phyloP scores from a whole-genome alignment of 257 asterid genomes.

The Solanum chaucha region DNA sequence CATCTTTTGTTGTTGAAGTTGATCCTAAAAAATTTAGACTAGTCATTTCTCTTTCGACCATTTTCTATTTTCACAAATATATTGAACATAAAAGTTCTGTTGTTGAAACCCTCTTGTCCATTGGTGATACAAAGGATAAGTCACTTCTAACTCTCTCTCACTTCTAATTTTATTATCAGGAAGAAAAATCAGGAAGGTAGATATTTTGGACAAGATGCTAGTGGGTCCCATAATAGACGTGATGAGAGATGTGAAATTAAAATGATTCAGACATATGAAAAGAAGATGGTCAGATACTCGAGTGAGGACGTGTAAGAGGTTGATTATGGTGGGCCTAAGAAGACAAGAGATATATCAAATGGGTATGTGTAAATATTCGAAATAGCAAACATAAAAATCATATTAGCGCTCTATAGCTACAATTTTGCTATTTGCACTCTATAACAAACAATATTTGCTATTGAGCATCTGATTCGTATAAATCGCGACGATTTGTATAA shows the following conservation, averaged over 20 bases:
- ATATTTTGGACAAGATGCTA: background rate
- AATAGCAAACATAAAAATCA: no score
- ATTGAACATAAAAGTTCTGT: background rate
- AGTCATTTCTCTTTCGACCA: background rate
- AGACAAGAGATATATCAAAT: rapidly evolving
- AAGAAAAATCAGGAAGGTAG: no score
- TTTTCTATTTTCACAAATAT: no score
- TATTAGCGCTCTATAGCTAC: background rate
- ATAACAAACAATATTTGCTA: no score
- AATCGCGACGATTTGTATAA: no score
- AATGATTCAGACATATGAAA: background rate
- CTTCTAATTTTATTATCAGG: background rate
- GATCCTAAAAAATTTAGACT: background rate
- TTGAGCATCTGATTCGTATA: no score
- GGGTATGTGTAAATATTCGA: no score
- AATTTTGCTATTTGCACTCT: background rate
- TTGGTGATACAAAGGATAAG: background rate
- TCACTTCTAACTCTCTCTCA: background rate
- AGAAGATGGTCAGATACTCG: rapidly evolving
- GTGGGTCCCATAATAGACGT: background rate
- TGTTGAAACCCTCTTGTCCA: background rate
- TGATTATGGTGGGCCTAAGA: background rate
- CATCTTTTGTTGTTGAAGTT: background rate
- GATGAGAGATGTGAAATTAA: background rate
- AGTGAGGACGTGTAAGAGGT: background rate